Evolutionary conservation across 257 asterid species (phyloP).

Genomic region (Fraxinus americana): DNA sequence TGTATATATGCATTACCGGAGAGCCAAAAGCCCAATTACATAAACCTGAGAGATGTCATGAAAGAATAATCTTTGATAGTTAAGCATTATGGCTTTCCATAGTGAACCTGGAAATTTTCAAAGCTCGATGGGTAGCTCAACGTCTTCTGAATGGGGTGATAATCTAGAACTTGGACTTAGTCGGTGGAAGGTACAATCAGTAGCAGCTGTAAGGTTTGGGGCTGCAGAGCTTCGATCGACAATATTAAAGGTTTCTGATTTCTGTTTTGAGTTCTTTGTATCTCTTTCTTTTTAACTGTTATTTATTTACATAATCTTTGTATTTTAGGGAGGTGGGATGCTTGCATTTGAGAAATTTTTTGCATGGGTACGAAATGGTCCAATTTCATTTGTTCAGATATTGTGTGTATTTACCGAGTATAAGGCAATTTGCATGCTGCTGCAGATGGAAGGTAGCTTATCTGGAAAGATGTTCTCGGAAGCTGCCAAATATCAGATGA

Average conservation of each 20-base stretch:
- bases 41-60: not conserved
- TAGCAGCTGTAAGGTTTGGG: slow-evolving; percentile 74
- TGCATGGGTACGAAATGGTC: slow-evolving; percentile 56
- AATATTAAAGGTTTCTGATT: slow-evolving; percentile 66
- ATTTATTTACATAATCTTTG: slow-evolving; percentile 24
- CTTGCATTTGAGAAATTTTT: slow-evolving; percentile 74
- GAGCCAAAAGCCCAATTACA: not conserved
- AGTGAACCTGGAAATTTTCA: slow-evolving; percentile 48
- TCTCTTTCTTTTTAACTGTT: slow-evolving; percentile 17
- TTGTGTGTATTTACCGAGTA: slow-evolving; percentile 17
- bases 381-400: slow-evolving; percentile 21
- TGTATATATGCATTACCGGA: not conserved
- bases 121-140: slow-evolving; percentile 45
- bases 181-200: slow-evolving; percentile 83
- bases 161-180: slow-evolving; percentile 74
- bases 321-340: slow-evolving; percentile 83
- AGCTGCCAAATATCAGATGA: slow-evolving; percentile 77
- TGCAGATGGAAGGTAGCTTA: slow-evolving; percentile 75
- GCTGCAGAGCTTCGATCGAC: slow-evolving; percentile 61
- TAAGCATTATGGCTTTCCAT: slow-evolving; percentile 32
- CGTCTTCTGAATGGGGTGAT: slow-evolving; percentile 41
- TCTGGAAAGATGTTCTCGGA: slow-evolving; percentile 77
- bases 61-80: not conserved
- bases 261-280: slow-evolving; percentile 14
- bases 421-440: slow-evolving; percentile 24